phyloP scores from a whole-genome alignment of 768 basidiomycete genomes.

The Kwoniella botswanensis region DNA sequence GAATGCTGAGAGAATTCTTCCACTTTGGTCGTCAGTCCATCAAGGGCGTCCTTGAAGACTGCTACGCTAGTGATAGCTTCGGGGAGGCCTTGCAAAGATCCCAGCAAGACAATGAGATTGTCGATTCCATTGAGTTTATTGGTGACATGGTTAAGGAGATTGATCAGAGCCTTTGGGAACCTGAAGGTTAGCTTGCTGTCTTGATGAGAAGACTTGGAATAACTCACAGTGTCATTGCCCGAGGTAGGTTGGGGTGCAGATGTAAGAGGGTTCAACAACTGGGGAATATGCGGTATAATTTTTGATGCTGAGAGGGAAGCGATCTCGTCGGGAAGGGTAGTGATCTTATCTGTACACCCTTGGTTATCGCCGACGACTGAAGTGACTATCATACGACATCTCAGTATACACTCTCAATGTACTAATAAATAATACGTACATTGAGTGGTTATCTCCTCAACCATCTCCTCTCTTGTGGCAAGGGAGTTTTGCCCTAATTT shows the following conservation, averaged over 20 bases:
- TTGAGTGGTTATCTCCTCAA: slow-evolving; percentile 35
- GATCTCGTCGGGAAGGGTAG: slow-evolving; percentile 6
- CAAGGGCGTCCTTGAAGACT: slow-evolving; percentile 21
- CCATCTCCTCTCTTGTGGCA: slow-evolving; percentile 39
- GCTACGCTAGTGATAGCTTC: slow-evolving; percentile 22
- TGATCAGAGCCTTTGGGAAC: not conserved
- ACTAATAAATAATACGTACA: slow-evolving; percentile 31
- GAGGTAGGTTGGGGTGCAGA: too few relatives aligned
- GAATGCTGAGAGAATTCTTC: not conserved
- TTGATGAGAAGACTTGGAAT: too few relatives aligned
- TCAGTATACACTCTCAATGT: too few relatives aligned
- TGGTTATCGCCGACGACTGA: slow-evolving; percentile 30
- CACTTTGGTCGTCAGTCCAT: not conserved
- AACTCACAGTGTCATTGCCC: too few relatives aligned
- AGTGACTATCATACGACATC: slow-evolving; percentile 15
- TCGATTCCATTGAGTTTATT: not conserved
- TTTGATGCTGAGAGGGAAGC: not conserved
- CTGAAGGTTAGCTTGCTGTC: too few relatives aligned
- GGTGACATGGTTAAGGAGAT: not conserved
- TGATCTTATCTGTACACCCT: slow-evolving; percentile 10
- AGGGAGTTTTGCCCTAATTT: slow-evolving; percentile 35
- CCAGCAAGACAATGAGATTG: slow-evolving; percentile 9
- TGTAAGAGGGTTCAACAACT: too few relatives aligned
- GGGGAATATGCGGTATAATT: too few relatives aligned
- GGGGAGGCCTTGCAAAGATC: slow-evolving; percentile 21